These are phyloP conservation scores for Pichia sp. DNA, from an alignment of 1,139 yeast genomes.

Conservation along the genomic window DNA sequence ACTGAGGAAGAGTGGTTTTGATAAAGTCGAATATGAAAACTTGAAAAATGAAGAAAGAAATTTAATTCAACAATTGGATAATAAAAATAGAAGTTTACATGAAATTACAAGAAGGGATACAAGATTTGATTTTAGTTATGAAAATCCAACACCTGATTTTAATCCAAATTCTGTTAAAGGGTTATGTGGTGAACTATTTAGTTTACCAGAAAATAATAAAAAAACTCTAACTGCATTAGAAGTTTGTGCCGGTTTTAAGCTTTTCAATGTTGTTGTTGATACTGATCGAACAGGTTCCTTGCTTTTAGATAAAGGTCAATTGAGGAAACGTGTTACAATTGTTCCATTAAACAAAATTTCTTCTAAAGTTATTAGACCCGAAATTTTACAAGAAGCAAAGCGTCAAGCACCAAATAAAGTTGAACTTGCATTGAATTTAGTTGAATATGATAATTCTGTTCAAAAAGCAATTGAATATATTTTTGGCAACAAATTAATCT, in stretches of 20 bases:
- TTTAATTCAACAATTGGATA: slow-evolving; percentile 35
- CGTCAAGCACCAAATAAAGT: slow-evolving; percentile 73
- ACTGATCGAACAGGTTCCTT: slow-evolving; percentile 78
- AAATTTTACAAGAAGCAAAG: slow-evolving; percentile 54
- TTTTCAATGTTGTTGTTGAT: slow-evolving; percentile 89
- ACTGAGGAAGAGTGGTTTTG: slow-evolving; percentile 53
- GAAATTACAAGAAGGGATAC: slow-evolving; percentile 58
- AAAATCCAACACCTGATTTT: slow-evolving; percentile 58
- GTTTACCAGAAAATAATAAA: slow-evolving; percentile 49
- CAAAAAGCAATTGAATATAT: slow-evolving; percentile 83
- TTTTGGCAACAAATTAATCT: slow-evolving; percentile 81
- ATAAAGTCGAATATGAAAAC: slow-evolving; percentile 41
- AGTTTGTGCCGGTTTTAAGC: slow-evolving; percentile 88
- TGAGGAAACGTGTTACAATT: slow-evolving; percentile 80
- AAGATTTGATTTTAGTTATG: slow-evolving; percentile 69
- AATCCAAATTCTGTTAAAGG: slow-evolving; percentile 68
- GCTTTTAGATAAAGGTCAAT: slow-evolving; percentile 68
- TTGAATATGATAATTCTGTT: slow-evolving; percentile 68
- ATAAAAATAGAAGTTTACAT: slow-evolving; percentile 47
- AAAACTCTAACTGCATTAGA: slow-evolving; percentile 80
- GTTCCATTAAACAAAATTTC: slow-evolving; percentile 86
- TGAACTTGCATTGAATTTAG: slow-evolving; percentile 74
- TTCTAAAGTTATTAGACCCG: slow-evolving; percentile 43
- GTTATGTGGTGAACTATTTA: slow-evolving; percentile 79
- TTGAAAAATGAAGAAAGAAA: slow-evolving; percentile 34